Evolutionary conservation across 2,329 filamentous ascomycete genomes (phyloP).

Genomic region (Hymenoscyphus fructigenus): DNA sequence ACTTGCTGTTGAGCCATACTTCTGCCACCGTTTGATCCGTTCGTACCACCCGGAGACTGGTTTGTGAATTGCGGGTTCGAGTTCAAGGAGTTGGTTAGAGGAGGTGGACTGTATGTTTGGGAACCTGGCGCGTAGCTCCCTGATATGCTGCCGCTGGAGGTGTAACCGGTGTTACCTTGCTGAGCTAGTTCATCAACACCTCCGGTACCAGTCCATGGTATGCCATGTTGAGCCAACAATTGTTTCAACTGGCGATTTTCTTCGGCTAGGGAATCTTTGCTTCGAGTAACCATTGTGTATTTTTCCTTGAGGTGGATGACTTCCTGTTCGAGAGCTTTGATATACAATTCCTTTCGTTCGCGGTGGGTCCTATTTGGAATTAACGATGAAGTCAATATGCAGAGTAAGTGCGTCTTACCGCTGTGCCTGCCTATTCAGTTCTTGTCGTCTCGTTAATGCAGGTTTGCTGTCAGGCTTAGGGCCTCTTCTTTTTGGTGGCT

Average conservation of each 20-base stretch:
- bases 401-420: conserved; percentile 56
- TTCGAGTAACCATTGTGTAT: conserved; percentile 70
- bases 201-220: conserved; percentile 39
- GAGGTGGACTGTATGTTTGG: conserved; percentile 33
- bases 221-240: conserved; percentile 54
- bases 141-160: conserved; percentile 57
- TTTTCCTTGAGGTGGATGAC: conserved; percentile 84
- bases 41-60: neutral
- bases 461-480: conserved; percentile 97
- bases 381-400: conserved; percentile 5
- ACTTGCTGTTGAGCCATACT: conserved; percentile 31
- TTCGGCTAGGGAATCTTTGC: conserved; percentile 71
- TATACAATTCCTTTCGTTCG: conserved; percentile 94
- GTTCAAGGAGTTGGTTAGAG: conserved; percentile 22
- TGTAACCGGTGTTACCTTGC: conserved; percentile 49
- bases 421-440: conserved; percentile 93
- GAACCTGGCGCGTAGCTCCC: conserved; percentile 58
- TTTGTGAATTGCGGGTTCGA: conserved; percentile 20
- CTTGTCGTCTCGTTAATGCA: conserved; percentile 85
- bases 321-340: conserved; percentile 90
- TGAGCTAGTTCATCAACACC: conserved; percentile 38
- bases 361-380: conserved; percentile 75
- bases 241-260: conserved; percentile 76
- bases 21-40: conserved; percentile 18
- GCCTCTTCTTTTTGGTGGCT: conserved; percentile 82